phyloP scores from a whole-genome alignment of 306 rosid genomes.

The Corylus heterophylla region DNA sequence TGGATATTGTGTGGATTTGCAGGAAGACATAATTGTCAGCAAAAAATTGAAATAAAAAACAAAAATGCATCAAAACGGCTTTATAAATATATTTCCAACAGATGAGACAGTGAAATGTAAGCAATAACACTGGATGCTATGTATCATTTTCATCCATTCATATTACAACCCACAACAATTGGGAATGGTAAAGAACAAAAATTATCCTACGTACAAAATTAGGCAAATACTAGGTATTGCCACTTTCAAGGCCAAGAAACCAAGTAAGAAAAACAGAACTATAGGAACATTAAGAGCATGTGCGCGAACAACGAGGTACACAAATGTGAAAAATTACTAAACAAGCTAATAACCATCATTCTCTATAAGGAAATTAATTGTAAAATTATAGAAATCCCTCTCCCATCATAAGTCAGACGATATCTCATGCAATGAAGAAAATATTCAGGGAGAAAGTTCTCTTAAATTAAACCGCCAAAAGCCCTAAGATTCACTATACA shows the following conservation, averaged over 20 bases:
- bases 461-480: background rate
- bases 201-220: background rate
- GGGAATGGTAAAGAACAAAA: background rate
- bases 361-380: too few relatives aligned
- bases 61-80: background rate
- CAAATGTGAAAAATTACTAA: too few relatives aligned
- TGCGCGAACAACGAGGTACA: too few relatives aligned
- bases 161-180: too few relatives aligned
- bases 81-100: too few relatives aligned
- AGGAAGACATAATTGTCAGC: background rate
- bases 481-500: background rate
- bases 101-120: too few relatives aligned
- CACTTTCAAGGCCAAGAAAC: background rate
- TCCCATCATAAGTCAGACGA: background rate
- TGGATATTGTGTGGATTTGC: background rate
- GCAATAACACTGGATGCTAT: too few relatives aligned
- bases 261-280: background rate
- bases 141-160: too few relatives aligned
- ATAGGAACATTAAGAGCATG: too few relatives aligned
- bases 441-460: background rate
- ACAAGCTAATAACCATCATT: too few relatives aligned
- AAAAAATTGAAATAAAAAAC: background rate
- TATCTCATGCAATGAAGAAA: background rate
- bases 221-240: background rate
- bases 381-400: background rate